phyloP scores from a whole-genome alignment of 1,139 yeast genomes.

The Lodderomyces orthopsilosis region DNA sequence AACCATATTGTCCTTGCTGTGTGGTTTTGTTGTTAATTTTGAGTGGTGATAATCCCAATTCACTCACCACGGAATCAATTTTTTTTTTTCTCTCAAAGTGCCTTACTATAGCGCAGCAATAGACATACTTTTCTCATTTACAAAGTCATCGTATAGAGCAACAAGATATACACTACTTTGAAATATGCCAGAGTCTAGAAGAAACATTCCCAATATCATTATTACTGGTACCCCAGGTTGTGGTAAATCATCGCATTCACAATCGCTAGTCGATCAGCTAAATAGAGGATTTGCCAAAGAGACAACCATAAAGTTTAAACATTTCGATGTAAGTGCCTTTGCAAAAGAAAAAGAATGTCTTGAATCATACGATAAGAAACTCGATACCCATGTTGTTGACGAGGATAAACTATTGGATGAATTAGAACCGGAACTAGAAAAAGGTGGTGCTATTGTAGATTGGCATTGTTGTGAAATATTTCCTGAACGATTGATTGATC shows the following conservation, averaged over 20 bases:
- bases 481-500: conserved; percentile 88
- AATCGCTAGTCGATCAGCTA: conserved; percentile 52
- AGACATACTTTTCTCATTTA: neutral
- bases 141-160: neutral
- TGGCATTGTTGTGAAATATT: conserved; percentile 98
- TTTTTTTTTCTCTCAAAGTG: conserved; percentile 2
- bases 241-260: conserved; percentile 88
- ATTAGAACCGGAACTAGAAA: conserved; percentile 70
- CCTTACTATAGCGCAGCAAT: neutral
- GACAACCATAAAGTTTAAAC: conserved; percentile 32
- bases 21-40: neutral
- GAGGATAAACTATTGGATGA: conserved; percentile 85
- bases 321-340: conserved; percentile 72
- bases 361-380: conserved; percentile 79
- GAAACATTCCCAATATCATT: conserved; percentile 72
- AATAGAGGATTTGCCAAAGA: conserved; percentile 21
- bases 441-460: conserved; percentile 86
- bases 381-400: conserved; percentile 87
- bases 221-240: conserved; percentile 98
- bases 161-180: neutral
- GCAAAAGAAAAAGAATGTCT: conserved; percentile 78
- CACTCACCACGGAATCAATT: neutral
- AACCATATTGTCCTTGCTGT: neutral
- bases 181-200: conserved; percentile 24
- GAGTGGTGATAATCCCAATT: neutral